Conservation (phyloP, 1,284 basidiomycete genomes). For the Marasmius sp. region DNA sequence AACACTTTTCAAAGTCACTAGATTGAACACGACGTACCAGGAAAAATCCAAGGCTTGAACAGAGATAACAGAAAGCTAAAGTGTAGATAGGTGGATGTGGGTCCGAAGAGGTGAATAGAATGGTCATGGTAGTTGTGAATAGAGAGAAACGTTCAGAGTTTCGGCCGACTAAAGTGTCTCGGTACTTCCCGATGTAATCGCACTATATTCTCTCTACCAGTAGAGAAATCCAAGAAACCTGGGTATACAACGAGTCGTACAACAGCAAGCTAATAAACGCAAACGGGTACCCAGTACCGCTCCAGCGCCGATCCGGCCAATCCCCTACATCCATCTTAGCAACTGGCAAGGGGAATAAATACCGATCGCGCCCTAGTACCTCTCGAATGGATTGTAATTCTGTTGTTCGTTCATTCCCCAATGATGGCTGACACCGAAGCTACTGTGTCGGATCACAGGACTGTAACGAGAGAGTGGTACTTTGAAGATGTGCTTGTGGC, state of each 20-base stretch:
- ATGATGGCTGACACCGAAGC: not conserved
- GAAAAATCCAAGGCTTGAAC: not conserved
- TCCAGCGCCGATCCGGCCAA: too few species aligned
- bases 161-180: too few species aligned
- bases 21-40: not conserved
- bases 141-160: not conserved
- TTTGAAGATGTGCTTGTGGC: conserved; percentile 51
- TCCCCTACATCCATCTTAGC: too few species aligned
- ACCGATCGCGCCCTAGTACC: not conserved
- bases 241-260: too few species aligned
- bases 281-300: too few species aligned
- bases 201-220: too few species aligned
- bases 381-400: not conserved
- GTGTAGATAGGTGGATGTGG: conserved; percentile 33
- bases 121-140: not conserved
- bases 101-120: conserved; percentile 28
- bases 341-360: too few species aligned
- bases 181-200: too few species aligned
- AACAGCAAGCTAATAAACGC: too few species aligned
- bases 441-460: conserved; percentile 16
- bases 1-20: not conserved
- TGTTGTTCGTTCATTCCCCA: not conserved
- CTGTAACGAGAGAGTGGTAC: conserved; percentile 50
- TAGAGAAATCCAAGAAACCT: too few species aligned
- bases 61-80: not conserved